Base-by-base conservation (phyloP, 2,329 filamentous ascomycete genomes). In the Cladobotryum protrusum region DNA sequence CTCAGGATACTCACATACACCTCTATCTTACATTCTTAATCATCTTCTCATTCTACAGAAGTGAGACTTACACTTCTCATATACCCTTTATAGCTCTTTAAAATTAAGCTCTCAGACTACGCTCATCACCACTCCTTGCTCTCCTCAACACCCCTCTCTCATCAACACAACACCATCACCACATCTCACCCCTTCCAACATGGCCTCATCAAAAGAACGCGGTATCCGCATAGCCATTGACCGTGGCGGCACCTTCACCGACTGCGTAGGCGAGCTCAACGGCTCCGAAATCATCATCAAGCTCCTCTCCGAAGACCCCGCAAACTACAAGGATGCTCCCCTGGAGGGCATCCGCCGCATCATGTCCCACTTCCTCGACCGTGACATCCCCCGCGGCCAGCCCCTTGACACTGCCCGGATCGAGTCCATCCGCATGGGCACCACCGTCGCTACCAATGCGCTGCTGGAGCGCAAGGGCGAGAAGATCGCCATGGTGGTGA, bases 391-490 rank as follows among this genome's bases (percentile, higher is more conserved):
- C 3, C 83, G 90, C 43, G 89, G 89, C 20, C 75, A 90, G 63
- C 74, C 86, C 1, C 73, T 96, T 8, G 89, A 96, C 66, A 96
- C 90, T 1, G 81, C 83, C 15, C 72, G 83, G 61, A 95, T 96
- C 59, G 88, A 93, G 59, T 90, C 87, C 49, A 96, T 96, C 64
- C 85, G 91, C 43, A 96, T 96, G 91, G 91, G 91, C 41, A 96
- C 91, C 1, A 96, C 91, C 0, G 90, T 96, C 12, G 91, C 91
- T 9, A 96, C 91, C 1, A 96, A 96, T 66, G 91, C 91, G 0
- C 70, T 96, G 49, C 76, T 96, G 2, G 91, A 96, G 68, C 77
- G 91, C 51, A 96, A 96, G 67, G 91, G 91, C 43, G 90, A 95
- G 70, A 83, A 82, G 58, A 92, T 93, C 63, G 90, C 88, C 13